phyloP scores from a whole-genome alignment of 2,329 filamentous ascomycete species.

The Xylogone sp. region DNA sequence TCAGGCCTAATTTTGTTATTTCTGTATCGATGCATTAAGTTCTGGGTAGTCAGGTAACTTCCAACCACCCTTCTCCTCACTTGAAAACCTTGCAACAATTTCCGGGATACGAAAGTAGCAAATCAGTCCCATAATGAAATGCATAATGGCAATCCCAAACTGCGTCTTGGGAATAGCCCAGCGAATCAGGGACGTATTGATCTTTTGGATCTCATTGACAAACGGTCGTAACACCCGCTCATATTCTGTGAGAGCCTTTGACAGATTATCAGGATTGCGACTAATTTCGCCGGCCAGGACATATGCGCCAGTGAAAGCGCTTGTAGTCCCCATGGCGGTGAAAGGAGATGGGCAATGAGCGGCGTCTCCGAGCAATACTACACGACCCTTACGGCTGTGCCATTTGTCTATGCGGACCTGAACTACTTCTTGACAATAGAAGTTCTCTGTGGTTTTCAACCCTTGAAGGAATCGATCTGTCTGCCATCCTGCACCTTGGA shows the following conservation, averaged over 20 bases:
- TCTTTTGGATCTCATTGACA: slow-evolving; percentile 36
- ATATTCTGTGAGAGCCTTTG: slow-evolving; percentile 39
- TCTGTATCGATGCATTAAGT: too few species aligned
- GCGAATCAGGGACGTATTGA: slow-evolving; percentile 6
- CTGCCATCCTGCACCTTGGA: slow-evolving; percentile 42
- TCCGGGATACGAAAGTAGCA: neutral
- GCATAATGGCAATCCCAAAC: neutral
- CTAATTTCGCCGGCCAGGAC: slow-evolving; percentile 50
- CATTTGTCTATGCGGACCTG: slow-evolving; percentile 40
- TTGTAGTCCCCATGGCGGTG: slow-evolving; percentile 48
- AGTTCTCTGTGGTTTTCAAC: slow-evolving; percentile 37
- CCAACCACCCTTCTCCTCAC: neutral
- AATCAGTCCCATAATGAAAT: neutral
- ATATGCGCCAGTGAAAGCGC: slow-evolving; percentile 46
- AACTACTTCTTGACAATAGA: slow-evolving; percentile 41
- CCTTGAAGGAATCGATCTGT: slow-evolving; percentile 36
- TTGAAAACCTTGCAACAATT: neutral
- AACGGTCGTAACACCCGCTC: slow-evolving; percentile 41
- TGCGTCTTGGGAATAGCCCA: slow-evolving; percentile 1
- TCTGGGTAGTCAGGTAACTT: neutral
- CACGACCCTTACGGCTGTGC: slow-evolving; percentile 41
- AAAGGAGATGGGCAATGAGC: slow-evolving; percentile 43
- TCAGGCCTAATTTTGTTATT: too few species aligned
- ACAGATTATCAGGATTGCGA: slow-evolving; percentile 14
- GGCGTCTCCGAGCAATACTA: slow-evolving; percentile 52